Evolutionary conservation across 2,329 filamentous ascomycete genomes (phyloP).

Genomic region (Colletotrichum eremochloae): DNA sequence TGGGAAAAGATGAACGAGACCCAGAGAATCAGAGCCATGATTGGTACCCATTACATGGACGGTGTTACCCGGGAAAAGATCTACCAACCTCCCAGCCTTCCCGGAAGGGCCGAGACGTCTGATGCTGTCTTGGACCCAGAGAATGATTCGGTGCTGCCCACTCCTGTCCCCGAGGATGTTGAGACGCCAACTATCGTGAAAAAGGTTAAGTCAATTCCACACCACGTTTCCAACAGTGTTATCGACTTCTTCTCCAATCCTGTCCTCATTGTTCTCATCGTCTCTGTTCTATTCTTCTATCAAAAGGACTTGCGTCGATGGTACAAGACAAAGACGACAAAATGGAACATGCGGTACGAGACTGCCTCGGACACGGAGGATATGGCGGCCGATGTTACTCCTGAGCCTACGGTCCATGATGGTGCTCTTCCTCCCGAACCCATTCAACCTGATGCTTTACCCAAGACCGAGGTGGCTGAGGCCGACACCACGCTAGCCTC

Average conservation of each 20-base stretch:
- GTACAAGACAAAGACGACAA: slow-evolving; percentile 50
- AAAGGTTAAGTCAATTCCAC: slow-evolving; percentile 64
- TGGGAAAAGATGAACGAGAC: slow-evolving; percentile 57
- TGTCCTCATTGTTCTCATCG: slow-evolving; percentile 61
- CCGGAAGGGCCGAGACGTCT: slow-evolving; percentile 49
- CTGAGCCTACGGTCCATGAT: slow-evolving; percentile 35
- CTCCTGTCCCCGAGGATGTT: slow-evolving; percentile 44
- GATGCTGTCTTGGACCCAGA: slow-evolving; percentile 50
- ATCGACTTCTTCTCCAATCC: slow-evolving; percentile 70
- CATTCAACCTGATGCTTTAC: background rate
- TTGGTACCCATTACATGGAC: slow-evolving; percentile 79
- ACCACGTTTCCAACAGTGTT: slow-evolving; percentile 63
- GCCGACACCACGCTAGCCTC: slow-evolving; percentile 8
- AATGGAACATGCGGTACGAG: slow-evolving; percentile 47
- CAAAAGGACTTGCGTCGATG: slow-evolving; percentile 60
- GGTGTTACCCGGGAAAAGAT: slow-evolving; percentile 48
- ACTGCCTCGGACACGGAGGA: slow-evolving; percentile 38
- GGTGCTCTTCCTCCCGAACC: background rate
- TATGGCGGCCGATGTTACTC: slow-evolving; percentile 24
- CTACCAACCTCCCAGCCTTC: slow-evolving; percentile 55
- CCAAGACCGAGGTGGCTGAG: slow-evolving; percentile 16
- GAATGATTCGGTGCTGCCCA: slow-evolving; percentile 52
- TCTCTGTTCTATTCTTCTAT: slow-evolving; percentile 58
- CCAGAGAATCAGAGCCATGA: slow-evolving; percentile 71
- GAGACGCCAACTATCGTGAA: slow-evolving; percentile 61